These are phyloP conservation scores for Magnolia sinica DNA, from an alignment of 164 flowering plant genomes.

Conservation along the genomic window DNA sequence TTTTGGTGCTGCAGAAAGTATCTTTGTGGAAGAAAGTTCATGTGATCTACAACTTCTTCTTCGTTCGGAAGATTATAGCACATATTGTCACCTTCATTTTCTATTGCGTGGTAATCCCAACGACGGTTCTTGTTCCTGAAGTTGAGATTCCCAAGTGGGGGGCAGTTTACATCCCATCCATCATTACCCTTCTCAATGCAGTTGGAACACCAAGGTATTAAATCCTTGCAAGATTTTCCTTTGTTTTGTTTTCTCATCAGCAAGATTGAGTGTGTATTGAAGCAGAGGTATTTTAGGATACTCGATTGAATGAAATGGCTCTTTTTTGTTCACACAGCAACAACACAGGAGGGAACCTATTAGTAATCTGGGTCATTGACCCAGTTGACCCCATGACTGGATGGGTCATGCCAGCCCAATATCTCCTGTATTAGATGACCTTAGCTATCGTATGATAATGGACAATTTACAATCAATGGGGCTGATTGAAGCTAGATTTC, in stretches of 20 bases:
- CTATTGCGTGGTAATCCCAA: conserved; percentile 84
- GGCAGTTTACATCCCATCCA: conserved; percentile 80
- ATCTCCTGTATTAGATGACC: too few species aligned
- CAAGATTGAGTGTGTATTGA: neutral
- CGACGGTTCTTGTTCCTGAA: conserved; percentile 82
- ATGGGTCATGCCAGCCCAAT: too few species aligned
- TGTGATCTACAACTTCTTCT: conserved; percentile 96
- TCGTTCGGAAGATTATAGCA: conserved; percentile 85
- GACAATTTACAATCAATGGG: too few species aligned
- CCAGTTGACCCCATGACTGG: too few species aligned
- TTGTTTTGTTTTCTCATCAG: neutral
- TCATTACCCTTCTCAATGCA: conserved; percentile 84
- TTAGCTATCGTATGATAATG: too few species aligned
- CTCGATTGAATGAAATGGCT: too few species aligned
- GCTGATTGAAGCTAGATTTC: too few species aligned
- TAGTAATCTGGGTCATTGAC: too few species aligned
- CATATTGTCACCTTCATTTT: conserved; percentile 84
- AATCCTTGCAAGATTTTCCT: neutral
- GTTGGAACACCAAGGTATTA: conserved; percentile 91
- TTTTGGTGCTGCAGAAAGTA: conserved; percentile 60
- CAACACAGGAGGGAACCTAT: too few species aligned
- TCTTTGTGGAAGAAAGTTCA: conserved; percentile 83
- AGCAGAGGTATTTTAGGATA: too few species aligned
- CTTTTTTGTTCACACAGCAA: too few species aligned
- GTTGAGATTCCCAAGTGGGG: conserved; percentile 94